Evolutionary conservation across 1,284 basidiomycete genomes (phyloP).

Genomic region (Cutaneotrichosporon cutaneum): DNA sequence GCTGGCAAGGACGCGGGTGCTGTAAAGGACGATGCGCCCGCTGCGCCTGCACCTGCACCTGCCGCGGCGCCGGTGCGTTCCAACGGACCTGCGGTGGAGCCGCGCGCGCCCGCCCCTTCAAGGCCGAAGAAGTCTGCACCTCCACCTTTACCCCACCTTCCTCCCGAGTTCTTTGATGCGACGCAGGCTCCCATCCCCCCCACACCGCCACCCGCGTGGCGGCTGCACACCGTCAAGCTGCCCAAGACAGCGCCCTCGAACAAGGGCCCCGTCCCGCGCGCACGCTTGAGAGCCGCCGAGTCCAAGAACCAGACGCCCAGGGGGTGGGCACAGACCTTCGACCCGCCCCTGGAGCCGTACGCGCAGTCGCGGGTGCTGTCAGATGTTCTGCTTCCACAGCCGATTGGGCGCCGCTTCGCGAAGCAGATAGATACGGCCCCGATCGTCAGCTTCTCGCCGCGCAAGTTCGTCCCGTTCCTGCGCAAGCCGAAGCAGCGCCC

Average conservation of each 20-base stretch:
- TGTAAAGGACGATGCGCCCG: not conserved
- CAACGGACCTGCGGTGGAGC: not conserved
- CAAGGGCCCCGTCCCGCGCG: slow-evolving; percentile 28
- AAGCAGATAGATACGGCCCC: slow-evolving; percentile 30
- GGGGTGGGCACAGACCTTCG: slow-evolving; percentile 70
- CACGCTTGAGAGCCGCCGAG: slow-evolving; percentile 26
- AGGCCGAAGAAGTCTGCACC: slow-evolving; percentile 12
- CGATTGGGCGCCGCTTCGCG: slow-evolving; percentile 34
- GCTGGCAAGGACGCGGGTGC: not conserved
- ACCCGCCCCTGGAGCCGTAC: slow-evolving; percentile 70
- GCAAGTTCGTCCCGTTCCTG: slow-evolving; percentile 34
- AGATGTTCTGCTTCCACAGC: slow-evolving; percentile 62
- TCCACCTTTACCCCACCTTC: slow-evolving; percentile 17
- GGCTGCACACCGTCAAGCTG: slow-evolving; percentile 60
- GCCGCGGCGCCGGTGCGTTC: not conserved
- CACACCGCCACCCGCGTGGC: slow-evolving; percentile 58
- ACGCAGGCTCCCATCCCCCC: slow-evolving; percentile 43
- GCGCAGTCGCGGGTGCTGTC: slow-evolving; percentile 60
- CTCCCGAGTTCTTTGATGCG: slow-evolving; percentile 41
- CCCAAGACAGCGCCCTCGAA: slow-evolving; percentile 54
- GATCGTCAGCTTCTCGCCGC: slow-evolving; percentile 41
- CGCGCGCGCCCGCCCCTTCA: not conserved
- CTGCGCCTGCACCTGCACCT: not conserved
- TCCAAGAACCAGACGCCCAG: slow-evolving; percentile 51
- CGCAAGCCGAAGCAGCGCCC: slow-evolving; percentile 38